phyloP scores from a whole-genome alignment of 2,329 filamentous ascomycete genomes.

The Dactylellina sp. region DNA sequence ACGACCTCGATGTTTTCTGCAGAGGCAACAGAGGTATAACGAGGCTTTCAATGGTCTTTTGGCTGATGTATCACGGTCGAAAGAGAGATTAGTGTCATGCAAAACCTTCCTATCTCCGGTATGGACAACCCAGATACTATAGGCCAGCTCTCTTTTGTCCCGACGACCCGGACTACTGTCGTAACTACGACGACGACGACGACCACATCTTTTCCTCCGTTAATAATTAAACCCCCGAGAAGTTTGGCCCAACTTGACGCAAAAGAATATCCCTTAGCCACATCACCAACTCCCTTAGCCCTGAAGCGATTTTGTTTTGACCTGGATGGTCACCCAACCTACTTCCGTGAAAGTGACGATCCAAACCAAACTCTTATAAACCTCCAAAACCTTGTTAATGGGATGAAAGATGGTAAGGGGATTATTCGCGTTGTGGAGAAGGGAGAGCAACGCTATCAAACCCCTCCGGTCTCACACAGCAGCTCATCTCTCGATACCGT shows the following conservation, averaged over 20 bases:
- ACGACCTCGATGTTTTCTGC: background rate
- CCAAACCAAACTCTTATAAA: slow-evolving; percentile 68
- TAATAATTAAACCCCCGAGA: slow-evolving; percentile 60
- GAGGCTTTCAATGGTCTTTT: background rate
- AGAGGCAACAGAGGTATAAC: background rate
- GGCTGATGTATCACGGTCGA: background rate
- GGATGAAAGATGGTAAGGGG: slow-evolving; percentile 60
- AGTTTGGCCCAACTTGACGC: slow-evolving; percentile 72
- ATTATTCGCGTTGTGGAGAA: slow-evolving; percentile 60
- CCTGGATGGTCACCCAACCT: slow-evolving; percentile 72
- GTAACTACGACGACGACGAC: slow-evolving; percentile 61
- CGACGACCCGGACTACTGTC: slow-evolving; percentile 61
- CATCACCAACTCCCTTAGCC: slow-evolving; percentile 81
- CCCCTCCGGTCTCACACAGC: slow-evolving; percentile 35
- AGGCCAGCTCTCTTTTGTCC: slow-evolving; percentile 61
- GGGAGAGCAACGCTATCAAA: slow-evolving; percentile 59
- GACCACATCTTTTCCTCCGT: slow-evolving; percentile 60
- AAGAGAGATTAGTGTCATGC: slow-evolving; percentile 23
- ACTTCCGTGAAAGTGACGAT: slow-evolving; percentile 74
- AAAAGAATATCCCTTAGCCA: slow-evolving; percentile 89
- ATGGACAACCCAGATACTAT: slow-evolving; percentile 57
- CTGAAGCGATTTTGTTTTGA: slow-evolving; percentile 82
- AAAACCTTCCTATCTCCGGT: slow-evolving; percentile 23
- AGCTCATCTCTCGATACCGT: slow-evolving; percentile 33
- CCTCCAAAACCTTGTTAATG: slow-evolving; percentile 60